Percentiles rank a stretch among this genome's conserved stretches.
phyloP scores from a whole-genome alignment of 371 early-diverging fungal genomes.

The Mucor lusitanicus region DNA sequence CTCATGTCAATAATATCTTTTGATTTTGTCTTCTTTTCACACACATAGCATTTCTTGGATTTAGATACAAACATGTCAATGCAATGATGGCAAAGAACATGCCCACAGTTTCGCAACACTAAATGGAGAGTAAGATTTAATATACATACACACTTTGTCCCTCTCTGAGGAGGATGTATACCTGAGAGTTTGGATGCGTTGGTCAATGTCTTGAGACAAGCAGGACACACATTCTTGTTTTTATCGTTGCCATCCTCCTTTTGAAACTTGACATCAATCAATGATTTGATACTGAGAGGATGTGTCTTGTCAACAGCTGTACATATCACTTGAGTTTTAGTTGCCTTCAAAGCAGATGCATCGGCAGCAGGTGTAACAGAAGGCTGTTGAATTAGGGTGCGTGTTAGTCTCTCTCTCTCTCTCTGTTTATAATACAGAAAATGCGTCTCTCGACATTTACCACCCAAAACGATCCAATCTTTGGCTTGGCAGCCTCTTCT shows the following conservation, averaged over 20 bases:
- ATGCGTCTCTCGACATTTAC: slow-evolving; percentile 37
- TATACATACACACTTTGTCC: no score
- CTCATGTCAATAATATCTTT: slow-evolving; percentile 77
- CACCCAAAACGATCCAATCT: slow-evolving; percentile 81
- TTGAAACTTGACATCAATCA: slow-evolving; percentile 76
- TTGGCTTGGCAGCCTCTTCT: slow-evolving; percentile 57
- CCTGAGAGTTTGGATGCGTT: slow-evolving; percentile 76
- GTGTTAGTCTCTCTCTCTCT: background rate
- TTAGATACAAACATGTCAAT: slow-evolving; percentile 76
- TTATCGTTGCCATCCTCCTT: slow-evolving; percentile 33
- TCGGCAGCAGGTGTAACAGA: slow-evolving; percentile 76
- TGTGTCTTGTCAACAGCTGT: slow-evolving; percentile 71
- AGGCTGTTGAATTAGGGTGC: slow-evolving; percentile 51
- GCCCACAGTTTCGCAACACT: slow-evolving; percentile 86
- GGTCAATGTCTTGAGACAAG: slow-evolving; percentile 80
- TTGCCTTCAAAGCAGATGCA: slow-evolving; percentile 53
- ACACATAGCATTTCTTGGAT: slow-evolving; percentile 78
- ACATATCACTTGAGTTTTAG: slow-evolving; percentile 63
- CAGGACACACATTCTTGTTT: slow-evolving; percentile 69
- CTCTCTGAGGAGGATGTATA: slow-evolving; percentile 22
- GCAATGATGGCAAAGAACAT: slow-evolving; percentile 84
- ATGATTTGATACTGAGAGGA: slow-evolving; percentile 73
- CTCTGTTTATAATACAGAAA: no score
- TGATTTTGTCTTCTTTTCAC: slow-evolving; percentile 70
- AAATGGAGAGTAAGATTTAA: background rate